Evolutionary conservation across 2,329 filamentous ascomycete species (phyloP), one percentile per base, ranked within the genome.

Genomic region (Hypoxylon sp.): DNA sequence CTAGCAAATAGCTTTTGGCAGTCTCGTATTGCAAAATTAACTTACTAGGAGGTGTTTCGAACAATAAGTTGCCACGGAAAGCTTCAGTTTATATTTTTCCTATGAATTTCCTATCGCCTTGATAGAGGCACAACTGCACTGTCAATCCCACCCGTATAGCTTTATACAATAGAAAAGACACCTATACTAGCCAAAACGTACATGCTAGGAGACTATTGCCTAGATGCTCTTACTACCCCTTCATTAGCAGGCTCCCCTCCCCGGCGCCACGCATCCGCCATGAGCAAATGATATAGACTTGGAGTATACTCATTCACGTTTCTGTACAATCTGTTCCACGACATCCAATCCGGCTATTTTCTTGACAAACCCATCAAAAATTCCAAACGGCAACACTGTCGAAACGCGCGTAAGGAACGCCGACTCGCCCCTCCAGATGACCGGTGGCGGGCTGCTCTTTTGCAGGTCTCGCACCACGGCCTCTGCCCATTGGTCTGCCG

Each of bases 371-470:
- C 63, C 50, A 30, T 69, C 66, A 12, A 67, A 49, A 24, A 65
- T 7, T 2, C 66, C 64, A 52, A 55, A 51, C 7, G 66, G 66
- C 44, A 70, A 22, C 11, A 70, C 46, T 2, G 56, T 64, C 12
- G 54, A 45, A 11, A 64, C 6, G 38, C 68, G 61, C 6, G 52
- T 36, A 16, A 62, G n/a, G 2, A 40, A 22, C 9, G 67, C 64
- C 11, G 38, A 61, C 11, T 58, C 58, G 0, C 66, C 68, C n/a
- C 66, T 50, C 67, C 64, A 70, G 45, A 71, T 65, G 16, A 68
- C 45, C 1, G 46, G 45, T 5, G 67, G 69, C 20, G 60, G 64
- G 30, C 40, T 68, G 4, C 26, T 52, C 32, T 54, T 64, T 36
- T 54, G 32, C 2, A 71, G 50, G 24, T 69, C 69, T 3, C 14